Percentiles rank a stretch among this genome's conserved stretches.
These are phyloP conservation scores for Galium porrigens DNA, from an alignment of 305 asterid species.

Conservation along the genomic window DNA sequence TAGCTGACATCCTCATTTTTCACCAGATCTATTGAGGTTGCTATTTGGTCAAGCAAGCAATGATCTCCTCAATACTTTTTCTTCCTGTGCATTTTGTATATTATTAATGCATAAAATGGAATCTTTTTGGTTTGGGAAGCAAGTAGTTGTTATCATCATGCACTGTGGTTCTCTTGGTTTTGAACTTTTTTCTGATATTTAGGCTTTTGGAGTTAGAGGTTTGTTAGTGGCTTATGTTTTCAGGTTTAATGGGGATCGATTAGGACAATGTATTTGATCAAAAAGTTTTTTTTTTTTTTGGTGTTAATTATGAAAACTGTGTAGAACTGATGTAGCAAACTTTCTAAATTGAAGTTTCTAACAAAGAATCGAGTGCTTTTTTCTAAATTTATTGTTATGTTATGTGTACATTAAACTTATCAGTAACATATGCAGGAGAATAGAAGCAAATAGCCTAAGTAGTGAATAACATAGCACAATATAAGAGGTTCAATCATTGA, in stretches of 20 bases:
- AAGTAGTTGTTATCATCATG: background rate
- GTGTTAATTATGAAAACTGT: background rate
- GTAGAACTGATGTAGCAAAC: background rate
- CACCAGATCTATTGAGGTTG: too few species aligned
- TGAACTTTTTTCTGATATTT: background rate
- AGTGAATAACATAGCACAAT: background rate
- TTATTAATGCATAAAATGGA: too few species aligned
- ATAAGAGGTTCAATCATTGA: background rate
- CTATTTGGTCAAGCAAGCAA: background rate
- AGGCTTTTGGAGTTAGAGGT: background rate
- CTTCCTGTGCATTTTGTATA: background rate
- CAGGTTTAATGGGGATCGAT: background rate
- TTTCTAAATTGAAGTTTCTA: background rate
- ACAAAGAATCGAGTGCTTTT: background rate
- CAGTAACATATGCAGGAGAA: background rate
- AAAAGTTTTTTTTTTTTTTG: too few species aligned
- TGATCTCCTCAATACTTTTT: background rate
- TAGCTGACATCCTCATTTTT: too few species aligned
- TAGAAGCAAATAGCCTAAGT: background rate
- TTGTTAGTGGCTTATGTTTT: background rate
- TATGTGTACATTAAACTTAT: background rate
- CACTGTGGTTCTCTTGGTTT: background rate
- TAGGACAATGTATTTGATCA: too few species aligned
- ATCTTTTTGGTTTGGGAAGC: background rate
- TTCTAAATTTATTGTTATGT: background rate